Conservation (phyloP, 441 rosid species). For the Jatropha podagrica region DNA sequence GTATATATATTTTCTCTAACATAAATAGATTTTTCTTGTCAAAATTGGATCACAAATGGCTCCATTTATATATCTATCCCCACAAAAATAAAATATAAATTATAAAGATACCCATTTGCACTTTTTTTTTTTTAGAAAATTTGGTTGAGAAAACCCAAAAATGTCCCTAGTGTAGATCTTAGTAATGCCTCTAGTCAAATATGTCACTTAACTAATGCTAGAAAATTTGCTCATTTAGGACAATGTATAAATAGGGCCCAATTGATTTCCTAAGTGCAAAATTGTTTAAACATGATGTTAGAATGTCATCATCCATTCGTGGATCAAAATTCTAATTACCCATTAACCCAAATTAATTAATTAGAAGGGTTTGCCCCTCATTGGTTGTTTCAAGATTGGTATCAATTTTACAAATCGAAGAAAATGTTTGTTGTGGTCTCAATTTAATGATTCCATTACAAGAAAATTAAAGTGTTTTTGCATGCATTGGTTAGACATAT, state of each 20-base stretch:
- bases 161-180: background rate
- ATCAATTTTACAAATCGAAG: background rate
- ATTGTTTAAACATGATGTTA: conserved; percentile 25
- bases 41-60: conserved; percentile 17
- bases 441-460: conserved; percentile 10
- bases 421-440: conserved; percentile 6
- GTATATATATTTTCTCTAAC: background rate
- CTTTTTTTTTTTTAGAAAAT: no score
- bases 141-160: background rate
- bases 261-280: background rate
- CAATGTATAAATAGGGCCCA: background rate
- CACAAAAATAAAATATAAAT: background rate
- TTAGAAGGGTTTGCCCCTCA: background rate
- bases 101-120: background rate
- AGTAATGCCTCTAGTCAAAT: background rate
- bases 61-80: conserved; percentile 16
- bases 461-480: background rate
- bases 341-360: background rate
- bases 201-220: background rate
- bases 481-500: background rate
- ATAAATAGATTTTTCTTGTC: conserved; percentile 14
- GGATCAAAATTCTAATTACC: background rate
- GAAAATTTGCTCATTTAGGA: background rate
- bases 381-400: background rate
- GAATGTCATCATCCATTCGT: conserved; percentile 23